Conservation (phyloP, 345 rosid species). For the Salix arbutifolia region DNA sequence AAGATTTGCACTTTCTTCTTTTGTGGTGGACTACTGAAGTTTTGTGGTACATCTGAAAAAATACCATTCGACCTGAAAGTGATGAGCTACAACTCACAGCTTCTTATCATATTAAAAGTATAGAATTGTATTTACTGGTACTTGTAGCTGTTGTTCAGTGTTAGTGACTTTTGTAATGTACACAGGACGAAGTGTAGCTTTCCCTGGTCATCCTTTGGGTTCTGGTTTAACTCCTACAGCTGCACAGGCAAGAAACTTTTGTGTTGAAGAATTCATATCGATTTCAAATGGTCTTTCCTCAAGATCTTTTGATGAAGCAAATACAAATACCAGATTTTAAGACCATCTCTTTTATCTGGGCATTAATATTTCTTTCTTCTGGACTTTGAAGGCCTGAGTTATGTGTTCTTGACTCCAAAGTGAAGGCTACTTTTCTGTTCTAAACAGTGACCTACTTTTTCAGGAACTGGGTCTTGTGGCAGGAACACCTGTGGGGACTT, state of each 20-base stretch:
- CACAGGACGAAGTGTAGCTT: conserved; percentile 94
- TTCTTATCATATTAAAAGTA: not conserved
- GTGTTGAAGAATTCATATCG: conserved; percentile 39
- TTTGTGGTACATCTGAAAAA: not conserved
- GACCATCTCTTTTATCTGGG: conserved; percentile 19
- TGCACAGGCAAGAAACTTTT: conserved; percentile 77
- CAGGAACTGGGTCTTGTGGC: conserved; percentile 77
- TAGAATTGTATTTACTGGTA: not conserved
- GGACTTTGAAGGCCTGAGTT: conserved; percentile 24
- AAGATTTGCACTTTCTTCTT: too few relatives aligned
- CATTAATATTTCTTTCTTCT: conserved; percentile 1
- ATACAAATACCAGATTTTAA: conserved; percentile 25
- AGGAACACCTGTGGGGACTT: conserved; percentile 87
- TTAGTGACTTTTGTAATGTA: conserved; percentile 13
- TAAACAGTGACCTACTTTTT: conserved; percentile 17
- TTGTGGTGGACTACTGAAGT: not conserved
- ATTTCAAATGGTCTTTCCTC: conserved; percentile 40
- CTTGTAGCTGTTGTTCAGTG: not conserved
- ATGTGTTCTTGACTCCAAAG: not conserved
- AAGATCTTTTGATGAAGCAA: conserved; percentile 31
- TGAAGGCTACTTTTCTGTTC: conserved; percentile 8
- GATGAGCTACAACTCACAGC: not conserved
- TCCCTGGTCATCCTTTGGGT: conserved; percentile 95
- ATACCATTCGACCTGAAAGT: not conserved
- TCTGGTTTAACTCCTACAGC: conserved; percentile 82